A percentile compares a stretch with the other conserved stretches of the same genome.
phyloP scores from a whole-genome alignment of 176 grass and related monocot genomes.

The Musa acuminata region DNA sequence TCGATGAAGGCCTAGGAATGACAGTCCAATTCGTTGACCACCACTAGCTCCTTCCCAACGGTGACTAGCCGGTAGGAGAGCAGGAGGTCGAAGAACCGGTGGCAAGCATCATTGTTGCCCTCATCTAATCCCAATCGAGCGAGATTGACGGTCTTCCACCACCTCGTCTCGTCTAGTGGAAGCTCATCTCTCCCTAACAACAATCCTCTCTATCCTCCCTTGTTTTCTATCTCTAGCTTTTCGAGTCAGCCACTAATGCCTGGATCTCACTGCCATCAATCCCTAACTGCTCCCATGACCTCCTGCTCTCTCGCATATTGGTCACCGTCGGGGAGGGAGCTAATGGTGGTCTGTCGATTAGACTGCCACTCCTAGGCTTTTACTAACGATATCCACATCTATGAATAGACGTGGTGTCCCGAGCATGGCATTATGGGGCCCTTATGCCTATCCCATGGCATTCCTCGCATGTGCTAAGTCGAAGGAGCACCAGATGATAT shows the following conservation, averaged over 20 bases:
- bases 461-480: background rate
- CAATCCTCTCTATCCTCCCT: too few relatives aligned
- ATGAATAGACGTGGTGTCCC: too few relatives aligned
- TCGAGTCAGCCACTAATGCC: too few relatives aligned
- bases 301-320: background rate
- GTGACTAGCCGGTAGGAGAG: slow-evolving; percentile 62
- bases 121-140: too few relatives aligned
- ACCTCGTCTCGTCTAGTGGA: slow-evolving; percentile 40
- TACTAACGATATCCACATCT: too few relatives aligned
- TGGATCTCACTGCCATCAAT: too few relatives aligned
- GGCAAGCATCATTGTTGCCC: background rate
- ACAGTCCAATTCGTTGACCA: slow-evolving; percentile 63
- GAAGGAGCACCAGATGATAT: slow-evolving; percentile 23
- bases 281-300: too few relatives aligned
- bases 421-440: too few relatives aligned
- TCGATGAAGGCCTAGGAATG: slow-evolving; percentile 61
- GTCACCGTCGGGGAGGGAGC: slow-evolving; percentile 32
- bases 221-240: too few relatives aligned
- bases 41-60: slow-evolving; percentile 40
- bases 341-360: slow-evolving; percentile 44
- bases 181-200: background rate
- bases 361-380: too few relatives aligned
- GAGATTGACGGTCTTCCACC: too few relatives aligned
- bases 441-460: slow-evolving; percentile 42
- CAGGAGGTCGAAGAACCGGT: too few relatives aligned